phyloP scores from a whole-genome alignment of 1,284 basidiomycete species.

The Mycosarcoma mackinlayi region DNA sequence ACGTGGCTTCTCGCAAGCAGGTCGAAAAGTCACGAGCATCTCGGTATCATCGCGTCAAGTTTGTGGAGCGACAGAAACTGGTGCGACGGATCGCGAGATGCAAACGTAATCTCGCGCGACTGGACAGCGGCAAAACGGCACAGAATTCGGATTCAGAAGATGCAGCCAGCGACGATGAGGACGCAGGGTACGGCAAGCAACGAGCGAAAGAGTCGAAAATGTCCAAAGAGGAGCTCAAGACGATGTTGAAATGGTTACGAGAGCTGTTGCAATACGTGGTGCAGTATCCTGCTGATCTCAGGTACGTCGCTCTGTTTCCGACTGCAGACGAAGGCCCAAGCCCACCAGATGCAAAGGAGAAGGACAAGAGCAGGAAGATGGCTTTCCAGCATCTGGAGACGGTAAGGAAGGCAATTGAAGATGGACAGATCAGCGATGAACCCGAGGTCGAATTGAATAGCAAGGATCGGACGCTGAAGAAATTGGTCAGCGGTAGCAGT shows the following conservation, averaged over 20 bases:
- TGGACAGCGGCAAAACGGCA: conserved; percentile 8
- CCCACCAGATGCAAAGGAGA: conserved; percentile 20
- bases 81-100: conserved; percentile 32
- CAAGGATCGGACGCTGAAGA: conserved; percentile 19
- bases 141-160: conserved; percentile 26
- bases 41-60: conserved; percentile 53
- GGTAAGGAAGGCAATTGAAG: conserved; percentile 39
- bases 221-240: conserved; percentile 19
- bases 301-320: conserved; percentile 54
- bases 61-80: conserved; percentile 50
- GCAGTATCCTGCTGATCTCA: conserved; percentile 36
- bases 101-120: conserved; percentile 20
- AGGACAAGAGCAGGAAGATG: conserved; percentile 33
- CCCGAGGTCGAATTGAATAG: conserved; percentile 52
- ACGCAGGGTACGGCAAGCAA: conserved; percentile 10
- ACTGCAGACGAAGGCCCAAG: conserved; percentile 17
- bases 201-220: conserved; percentile 29
- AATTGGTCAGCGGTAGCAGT: conserved; percentile 7
- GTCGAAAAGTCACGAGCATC: conserved; percentile 39
- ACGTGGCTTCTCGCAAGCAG: conserved; percentile 25
- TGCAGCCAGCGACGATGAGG: conserved; percentile 15
- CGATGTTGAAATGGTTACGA: conserved; percentile 17
- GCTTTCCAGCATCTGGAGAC: conserved; percentile 39
- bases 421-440: conserved; percentile 37
- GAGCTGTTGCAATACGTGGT: conserved; percentile 47